phyloP scores from a whole-genome alignment of 345 rosid genomes.

The Raphanus raphanistrum region DNA sequence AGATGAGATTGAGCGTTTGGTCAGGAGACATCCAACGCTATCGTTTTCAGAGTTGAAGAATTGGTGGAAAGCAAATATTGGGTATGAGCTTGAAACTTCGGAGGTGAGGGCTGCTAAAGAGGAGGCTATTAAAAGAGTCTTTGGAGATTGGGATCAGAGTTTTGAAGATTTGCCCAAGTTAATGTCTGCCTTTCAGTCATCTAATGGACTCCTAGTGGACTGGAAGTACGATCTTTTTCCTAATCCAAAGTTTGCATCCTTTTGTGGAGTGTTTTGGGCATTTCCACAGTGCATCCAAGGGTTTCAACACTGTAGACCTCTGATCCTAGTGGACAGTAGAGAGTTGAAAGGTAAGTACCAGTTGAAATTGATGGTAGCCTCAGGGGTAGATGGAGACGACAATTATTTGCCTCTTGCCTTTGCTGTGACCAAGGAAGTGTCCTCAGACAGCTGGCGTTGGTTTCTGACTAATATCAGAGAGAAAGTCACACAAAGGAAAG shows the following conservation, averaged over 20 bases:
- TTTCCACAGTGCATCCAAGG: neutral
- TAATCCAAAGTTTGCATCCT: conserved; percentile 10
- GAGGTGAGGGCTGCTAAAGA: neutral
- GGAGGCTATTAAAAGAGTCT: neutral
- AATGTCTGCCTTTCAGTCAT: neutral
- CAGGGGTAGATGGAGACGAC: neutral
- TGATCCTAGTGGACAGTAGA: neutral
- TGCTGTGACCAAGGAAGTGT: conserved; percentile 10
- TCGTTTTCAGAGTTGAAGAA: neutral
- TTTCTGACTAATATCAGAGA: conserved; percentile 10
- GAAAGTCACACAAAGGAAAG: conserved; percentile 2
- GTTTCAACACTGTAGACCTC: conserved; percentile 16
- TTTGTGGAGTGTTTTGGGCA: conserved; percentile 10
- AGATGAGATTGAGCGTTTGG: conserved; percentile 14
- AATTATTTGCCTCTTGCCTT: neutral
- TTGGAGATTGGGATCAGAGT: conserved; percentile 21
- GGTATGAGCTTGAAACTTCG: neutral
- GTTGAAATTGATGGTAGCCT: neutral
- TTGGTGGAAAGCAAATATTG: neutral
- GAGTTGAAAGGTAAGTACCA: neutral
- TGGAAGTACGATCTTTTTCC: neutral
- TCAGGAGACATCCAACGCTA: conserved; percentile 3
- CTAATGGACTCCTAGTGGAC: neutral
- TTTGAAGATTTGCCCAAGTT: conserved; percentile 16
- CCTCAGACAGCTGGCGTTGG: conserved; percentile 10